Evolutionary conservation across 306 rosid species (phyloP).

Genomic region (Cicer yamashitae): DNA sequence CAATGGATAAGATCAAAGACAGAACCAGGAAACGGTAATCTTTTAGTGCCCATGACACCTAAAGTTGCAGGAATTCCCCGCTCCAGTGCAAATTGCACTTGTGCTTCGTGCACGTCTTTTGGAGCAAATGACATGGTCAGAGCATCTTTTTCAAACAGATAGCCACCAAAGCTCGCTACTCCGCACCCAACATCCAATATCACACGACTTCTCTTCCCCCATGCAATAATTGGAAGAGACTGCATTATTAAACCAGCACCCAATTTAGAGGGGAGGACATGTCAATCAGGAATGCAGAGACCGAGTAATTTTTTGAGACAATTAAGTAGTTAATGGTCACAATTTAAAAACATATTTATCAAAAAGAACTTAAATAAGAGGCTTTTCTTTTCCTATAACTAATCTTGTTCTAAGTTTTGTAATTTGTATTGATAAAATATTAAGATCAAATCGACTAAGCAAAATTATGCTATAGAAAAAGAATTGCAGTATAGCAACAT

Average conservation of each 20-base stretch:
- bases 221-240: constrained; percentile 72
- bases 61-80: constrained; percentile 87
- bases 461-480: constrained; percentile 22
- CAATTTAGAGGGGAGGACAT: constrained; percentile 8
- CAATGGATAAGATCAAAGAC: constrained; percentile 89
- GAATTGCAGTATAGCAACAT: constrained; percentile 22
- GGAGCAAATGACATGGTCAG: constrained; percentile 91
- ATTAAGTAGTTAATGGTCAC: not conserved
- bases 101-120: constrained; percentile 92
- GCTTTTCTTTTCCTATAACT: constrained; percentile 20
- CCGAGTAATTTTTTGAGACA: constrained; percentile 17
- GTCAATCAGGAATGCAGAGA: constrained; percentile 6
- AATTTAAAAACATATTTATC: constrained; percentile 6
- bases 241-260: constrained; percentile 45
- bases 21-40: constrained; percentile 76
- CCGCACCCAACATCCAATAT: constrained; percentile 89
- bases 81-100: constrained; percentile 89
- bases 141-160: constrained; percentile 77
- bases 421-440: not conserved
- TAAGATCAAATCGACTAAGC: constrained; percentile 25
- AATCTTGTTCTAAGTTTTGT: not conserved
- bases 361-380: not conserved
- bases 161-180: constrained; percentile 93
- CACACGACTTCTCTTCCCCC: constrained; percentile 93
- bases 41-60: constrained; percentile 82